Conservation (phyloP, 2,329 filamentous ascomycete species). For the Ceratocystis papillata region DNA sequence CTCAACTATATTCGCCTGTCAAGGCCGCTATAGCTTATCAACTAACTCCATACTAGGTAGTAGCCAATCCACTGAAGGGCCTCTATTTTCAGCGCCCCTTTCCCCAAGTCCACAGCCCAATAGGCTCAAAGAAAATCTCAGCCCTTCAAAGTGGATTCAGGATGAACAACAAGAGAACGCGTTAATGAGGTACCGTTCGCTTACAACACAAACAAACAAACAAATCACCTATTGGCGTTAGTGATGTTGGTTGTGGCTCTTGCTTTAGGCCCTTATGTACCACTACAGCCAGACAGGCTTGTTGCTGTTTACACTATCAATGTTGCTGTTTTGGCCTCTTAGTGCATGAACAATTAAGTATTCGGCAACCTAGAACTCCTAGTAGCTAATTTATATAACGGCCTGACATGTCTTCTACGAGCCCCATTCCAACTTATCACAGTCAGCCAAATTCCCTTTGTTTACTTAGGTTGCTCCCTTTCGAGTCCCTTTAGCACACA, state of each 20-base stretch:
- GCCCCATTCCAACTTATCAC: no score
- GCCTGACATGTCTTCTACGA: background rate
- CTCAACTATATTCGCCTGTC: no score
- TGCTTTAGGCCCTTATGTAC: background rate
- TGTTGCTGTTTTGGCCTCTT: background rate
- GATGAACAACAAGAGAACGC: background rate
- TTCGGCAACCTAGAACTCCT: background rate
- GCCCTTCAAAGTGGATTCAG: background rate
- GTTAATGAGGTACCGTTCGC: background rate
- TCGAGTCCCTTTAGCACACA: background rate
- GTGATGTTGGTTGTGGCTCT: background rate
- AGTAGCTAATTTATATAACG: background rate
- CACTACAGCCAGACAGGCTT: background rate
- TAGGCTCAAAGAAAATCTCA: background rate
- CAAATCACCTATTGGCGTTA: background rate
- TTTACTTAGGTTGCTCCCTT: constrained; percentile 1
- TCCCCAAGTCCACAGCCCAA: background rate
- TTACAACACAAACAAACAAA: constrained; percentile 5
- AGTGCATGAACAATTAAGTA: background rate
- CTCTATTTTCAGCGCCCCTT: background rate
- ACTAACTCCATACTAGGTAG: background rate
- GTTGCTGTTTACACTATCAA: no score
- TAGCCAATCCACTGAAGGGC: background rate
- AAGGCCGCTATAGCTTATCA: background rate
- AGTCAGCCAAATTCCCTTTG: background rate